A percentile compares a stretch with the other conserved stretches of the same genome.
phyloP scores from a whole-genome alignment of 257 asterid species.

The Nyctanthes arbortristis region DNA sequence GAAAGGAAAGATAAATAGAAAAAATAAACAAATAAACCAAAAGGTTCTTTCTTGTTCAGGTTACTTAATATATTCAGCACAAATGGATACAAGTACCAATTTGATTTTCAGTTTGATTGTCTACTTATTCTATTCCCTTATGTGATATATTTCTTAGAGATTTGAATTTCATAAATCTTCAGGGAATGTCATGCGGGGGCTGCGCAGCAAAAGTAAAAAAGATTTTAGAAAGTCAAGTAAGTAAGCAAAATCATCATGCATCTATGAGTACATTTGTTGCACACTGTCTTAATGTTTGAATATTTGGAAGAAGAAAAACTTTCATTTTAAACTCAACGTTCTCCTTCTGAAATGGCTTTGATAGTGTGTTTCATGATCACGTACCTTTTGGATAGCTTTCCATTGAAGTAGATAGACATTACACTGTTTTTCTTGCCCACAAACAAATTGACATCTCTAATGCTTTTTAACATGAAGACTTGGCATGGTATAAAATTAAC shows the following conservation, averaged over 20 bases:
- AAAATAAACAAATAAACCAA: neutral
- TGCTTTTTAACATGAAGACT: neutral
- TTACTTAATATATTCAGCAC: neutral
- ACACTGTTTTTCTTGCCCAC: neutral
- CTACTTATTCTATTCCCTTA: neutral
- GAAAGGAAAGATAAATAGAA: neutral
- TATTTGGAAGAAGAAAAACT: neutral
- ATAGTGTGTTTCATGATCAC: neutral
- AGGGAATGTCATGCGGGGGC: conserved; percentile 83
- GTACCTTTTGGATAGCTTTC: neutral
- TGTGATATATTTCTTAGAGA: neutral
- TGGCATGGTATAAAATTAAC: neutral
- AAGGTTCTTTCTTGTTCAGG: neutral
- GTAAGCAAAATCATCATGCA: conserved; percentile 21
- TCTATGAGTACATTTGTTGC: neutral
- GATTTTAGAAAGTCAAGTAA: conserved; percentile 67
- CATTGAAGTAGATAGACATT: neutral
- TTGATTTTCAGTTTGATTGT: conserved; percentile 3
- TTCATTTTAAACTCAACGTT: too few species aligned
- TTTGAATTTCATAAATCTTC: conserved; percentile 24
- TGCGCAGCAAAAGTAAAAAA: conserved; percentile 70
- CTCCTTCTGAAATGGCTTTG: neutral
- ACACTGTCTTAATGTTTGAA: neutral
- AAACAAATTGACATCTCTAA: neutral
- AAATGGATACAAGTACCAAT: neutral